These are phyloP conservation scores for Aspergillus costaricaensis DNA, from an alignment of 2,329 filamentous ascomycete genomes.

Conservation along the genomic window DNA sequence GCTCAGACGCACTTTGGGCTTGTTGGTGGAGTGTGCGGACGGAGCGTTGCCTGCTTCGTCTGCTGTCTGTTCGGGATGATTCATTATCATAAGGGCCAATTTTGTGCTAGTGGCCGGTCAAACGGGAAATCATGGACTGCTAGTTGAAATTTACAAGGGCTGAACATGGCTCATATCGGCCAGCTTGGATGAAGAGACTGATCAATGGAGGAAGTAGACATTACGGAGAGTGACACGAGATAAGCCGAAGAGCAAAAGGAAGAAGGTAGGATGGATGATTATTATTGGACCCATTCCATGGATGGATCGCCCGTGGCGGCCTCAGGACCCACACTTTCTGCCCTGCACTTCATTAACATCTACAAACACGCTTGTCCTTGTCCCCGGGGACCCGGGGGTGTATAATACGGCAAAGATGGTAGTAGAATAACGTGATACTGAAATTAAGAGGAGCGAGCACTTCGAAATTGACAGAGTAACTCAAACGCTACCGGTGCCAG, in stretches of 20 bases:
- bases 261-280: neutral
- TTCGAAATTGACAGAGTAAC: no score
- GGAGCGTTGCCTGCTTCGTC: neutral
- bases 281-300: no score
- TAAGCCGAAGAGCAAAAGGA: neutral
- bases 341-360: neutral
- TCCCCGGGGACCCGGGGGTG: no score
- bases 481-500: no score
- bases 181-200: neutral
- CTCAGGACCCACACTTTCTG: neutral
- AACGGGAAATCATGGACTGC: neutral
- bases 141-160: neutral
- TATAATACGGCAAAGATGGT: no score
- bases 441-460: no score
- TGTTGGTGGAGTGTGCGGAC: neutral
- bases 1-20: conserved; percentile 26
- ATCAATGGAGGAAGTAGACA: neutral
- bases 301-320: neutral
- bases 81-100: neutral
- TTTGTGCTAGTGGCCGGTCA: no score
- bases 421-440: no score
- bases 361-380: no score
- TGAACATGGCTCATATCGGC: neutral
- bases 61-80: neutral
- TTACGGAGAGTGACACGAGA: neutral